phyloP scores from a whole-genome alignment of 805 yeast genomes.

The Hanseniaspora hatyaiensis region DNA sequence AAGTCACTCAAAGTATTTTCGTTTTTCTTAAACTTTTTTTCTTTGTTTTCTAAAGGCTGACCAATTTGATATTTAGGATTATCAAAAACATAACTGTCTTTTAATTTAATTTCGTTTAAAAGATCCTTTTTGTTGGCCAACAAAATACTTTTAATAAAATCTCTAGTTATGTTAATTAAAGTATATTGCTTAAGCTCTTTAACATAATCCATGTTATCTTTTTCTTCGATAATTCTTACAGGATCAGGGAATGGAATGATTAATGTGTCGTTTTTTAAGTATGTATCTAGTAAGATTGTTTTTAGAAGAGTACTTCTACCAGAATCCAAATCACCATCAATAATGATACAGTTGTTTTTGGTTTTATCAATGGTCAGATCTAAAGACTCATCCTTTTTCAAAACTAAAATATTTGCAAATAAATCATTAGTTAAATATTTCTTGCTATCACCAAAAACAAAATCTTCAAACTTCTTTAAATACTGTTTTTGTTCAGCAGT shows the following conservation, averaged over 20 bases:
- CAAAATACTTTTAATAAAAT: conserved; percentile 42
- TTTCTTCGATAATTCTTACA: conserved; percentile 54
- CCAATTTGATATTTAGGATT: conserved; percentile 25
- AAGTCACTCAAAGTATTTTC: conserved; percentile 37
- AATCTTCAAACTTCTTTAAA: not conserved
- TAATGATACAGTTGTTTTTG: conserved; percentile 4
- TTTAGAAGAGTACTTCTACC: conserved; percentile 63
- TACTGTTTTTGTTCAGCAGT: conserved; percentile 3
- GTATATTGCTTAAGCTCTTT: conserved; percentile 71
- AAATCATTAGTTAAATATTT: not conserved
- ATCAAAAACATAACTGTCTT: not conserved
- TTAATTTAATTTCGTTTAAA: conserved; percentile 22
- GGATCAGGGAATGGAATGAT: conserved; percentile 57
- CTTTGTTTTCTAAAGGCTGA: conserved; percentile 27
- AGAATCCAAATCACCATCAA: conserved; percentile 54
- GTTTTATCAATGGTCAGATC: not conserved
- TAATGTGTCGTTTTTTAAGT: conserved; percentile 36
- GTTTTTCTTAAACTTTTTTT: conserved; percentile 24
- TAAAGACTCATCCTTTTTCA: conserved; percentile 1
- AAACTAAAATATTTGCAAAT: conserved; percentile 4
- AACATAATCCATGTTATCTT: conserved; percentile 26
- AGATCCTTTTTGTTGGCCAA: conserved; percentile 35
- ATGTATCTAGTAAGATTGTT: conserved; percentile 38
- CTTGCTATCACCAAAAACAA: not conserved
- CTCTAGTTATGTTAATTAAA: conserved; percentile 31